Evolutionary conservation across 1,284 basidiomycete species (phyloP).

Genomic region (Wallemia hederae): DNA sequence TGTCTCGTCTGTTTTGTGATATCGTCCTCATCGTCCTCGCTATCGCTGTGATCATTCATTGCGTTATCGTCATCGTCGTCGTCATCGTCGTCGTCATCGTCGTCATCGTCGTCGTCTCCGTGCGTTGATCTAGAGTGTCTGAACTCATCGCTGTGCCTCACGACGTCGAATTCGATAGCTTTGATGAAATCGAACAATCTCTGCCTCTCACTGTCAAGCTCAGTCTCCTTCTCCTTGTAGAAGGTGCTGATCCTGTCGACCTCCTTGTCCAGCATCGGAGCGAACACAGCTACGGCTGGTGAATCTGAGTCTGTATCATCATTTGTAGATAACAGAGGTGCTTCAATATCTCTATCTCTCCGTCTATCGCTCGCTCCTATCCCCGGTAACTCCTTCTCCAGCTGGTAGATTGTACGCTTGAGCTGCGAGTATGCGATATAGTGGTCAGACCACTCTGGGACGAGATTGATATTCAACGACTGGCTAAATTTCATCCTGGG

Average conservation of each 20-base stretch:
- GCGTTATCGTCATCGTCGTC: slow-evolving; percentile 29
- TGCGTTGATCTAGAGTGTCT: not conserved
- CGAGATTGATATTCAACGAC: slow-evolving; percentile 71
- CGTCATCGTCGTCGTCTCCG: slow-evolving; percentile 28
- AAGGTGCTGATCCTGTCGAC: slow-evolving; percentile 54
- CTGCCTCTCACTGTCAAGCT: slow-evolving; percentile 32
- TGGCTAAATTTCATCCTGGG: slow-evolving; percentile 20
- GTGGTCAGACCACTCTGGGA: slow-evolving; percentile 79
- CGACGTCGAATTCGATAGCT: slow-evolving; percentile 34
- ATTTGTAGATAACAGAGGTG: slow-evolving; percentile 29
- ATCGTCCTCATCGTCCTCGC: slow-evolving; percentile 25
- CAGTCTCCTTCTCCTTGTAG: slow-evolving; percentile 45
- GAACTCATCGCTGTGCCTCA: slow-evolving; percentile 9
- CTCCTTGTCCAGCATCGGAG: slow-evolving; percentile 49
- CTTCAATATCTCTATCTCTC: slow-evolving; percentile 50
- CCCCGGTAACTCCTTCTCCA: not conserved
- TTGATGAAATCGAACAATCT: slow-evolving; percentile 28
- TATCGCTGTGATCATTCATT: slow-evolving; percentile 29
- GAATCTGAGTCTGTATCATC: slow-evolving; percentile 19
- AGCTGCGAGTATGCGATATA: slow-evolving; percentile 40
- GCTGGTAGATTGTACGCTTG: not conserved
- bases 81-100: slow-evolving; percentile 24
- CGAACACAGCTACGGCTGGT: slow-evolving; percentile 29
- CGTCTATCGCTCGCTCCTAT: slow-evolving; percentile 23
- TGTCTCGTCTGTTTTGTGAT: slow-evolving; percentile 13